Conservation (phyloP, 2,329 filamentous ascomycete genomes). For the Colletotrichum aenigma region DNA sequence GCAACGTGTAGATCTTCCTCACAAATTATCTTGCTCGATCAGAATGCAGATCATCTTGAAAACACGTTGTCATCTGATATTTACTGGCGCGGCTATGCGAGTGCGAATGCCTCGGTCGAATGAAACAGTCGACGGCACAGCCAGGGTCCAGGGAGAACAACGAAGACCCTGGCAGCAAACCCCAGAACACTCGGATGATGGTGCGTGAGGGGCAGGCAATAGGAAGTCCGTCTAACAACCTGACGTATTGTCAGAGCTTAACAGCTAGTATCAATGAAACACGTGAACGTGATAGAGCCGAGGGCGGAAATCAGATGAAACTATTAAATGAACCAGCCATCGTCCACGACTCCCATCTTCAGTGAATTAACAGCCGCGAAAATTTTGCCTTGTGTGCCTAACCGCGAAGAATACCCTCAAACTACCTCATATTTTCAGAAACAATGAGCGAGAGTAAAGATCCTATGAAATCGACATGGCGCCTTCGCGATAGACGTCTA, state of each 20-base stretch:
- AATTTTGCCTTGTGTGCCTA: background rate
- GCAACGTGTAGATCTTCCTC: background rate
- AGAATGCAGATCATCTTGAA: background rate
- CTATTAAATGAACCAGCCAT: background rate
- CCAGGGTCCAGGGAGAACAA: background rate
- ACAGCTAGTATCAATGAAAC: background rate
- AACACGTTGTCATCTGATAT: background rate
- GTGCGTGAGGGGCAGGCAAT: background rate
- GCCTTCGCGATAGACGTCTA: slow-evolving; percentile 24
- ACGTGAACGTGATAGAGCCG: slow-evolving; percentile 12
- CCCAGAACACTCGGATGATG: background rate
- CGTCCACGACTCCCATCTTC: background rate
- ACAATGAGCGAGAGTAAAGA: slow-evolving; percentile 26
- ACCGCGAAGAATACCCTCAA: background rate
- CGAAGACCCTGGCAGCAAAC: background rate
- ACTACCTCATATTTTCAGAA: background rate
- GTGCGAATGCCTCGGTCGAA: background rate
- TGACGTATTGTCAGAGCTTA: slow-evolving; percentile 8
- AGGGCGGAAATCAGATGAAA: background rate
- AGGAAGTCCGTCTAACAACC: background rate
- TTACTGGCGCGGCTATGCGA: background rate
- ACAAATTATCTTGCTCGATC: background rate
- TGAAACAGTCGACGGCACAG: background rate
- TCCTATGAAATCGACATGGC: slow-evolving; percentile 47
- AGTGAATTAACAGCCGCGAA: rapidly evolving